phyloP scores from a whole-genome alignment of 306 rosid genomes.

The Pyrus bretschneideri region DNA sequence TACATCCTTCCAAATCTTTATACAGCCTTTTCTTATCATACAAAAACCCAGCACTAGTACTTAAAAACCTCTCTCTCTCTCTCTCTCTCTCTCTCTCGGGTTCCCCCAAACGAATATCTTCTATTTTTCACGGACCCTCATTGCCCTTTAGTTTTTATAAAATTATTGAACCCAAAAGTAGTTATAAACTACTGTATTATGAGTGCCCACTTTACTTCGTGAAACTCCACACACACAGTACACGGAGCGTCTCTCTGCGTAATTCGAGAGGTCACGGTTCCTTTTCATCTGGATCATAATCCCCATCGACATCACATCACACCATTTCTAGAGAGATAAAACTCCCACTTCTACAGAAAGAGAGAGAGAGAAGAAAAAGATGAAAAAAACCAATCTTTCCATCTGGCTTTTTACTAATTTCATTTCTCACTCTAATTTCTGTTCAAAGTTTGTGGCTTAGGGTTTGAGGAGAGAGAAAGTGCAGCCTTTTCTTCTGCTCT shows the following conservation, averaged over 20 bases:
- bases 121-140: conserved; percentile 22
- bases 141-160: neutral
- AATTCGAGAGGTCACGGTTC: conserved; percentile 14
- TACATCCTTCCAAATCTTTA: conserved; percentile 51
- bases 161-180: conserved; percentile 7
- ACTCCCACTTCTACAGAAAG: neutral
- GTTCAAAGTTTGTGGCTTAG: neutral
- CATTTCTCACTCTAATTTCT: neutral
- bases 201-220: conserved; percentile 25
- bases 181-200: neutral
- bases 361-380: neutral
- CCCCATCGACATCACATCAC: neutral
- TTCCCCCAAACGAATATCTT: conserved; percentile 51
- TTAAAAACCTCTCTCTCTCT: neutral
- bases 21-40: conserved; percentile 28
- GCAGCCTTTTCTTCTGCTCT: conserved; percentile 1
- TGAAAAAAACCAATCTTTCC: neutral
- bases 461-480: neutral
- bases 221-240: conserved; percentile 6
- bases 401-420: neutral
- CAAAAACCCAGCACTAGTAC: neutral
- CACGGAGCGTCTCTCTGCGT: conserved; percentile 26
- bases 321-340: neutral
- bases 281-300: conserved; percentile 6
- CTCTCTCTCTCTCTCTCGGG: neutral